phyloP scores from a whole-genome alignment of 495 filamentous ascomycete genomes.

The Rostrohypoxylon terebratum region DNA sequence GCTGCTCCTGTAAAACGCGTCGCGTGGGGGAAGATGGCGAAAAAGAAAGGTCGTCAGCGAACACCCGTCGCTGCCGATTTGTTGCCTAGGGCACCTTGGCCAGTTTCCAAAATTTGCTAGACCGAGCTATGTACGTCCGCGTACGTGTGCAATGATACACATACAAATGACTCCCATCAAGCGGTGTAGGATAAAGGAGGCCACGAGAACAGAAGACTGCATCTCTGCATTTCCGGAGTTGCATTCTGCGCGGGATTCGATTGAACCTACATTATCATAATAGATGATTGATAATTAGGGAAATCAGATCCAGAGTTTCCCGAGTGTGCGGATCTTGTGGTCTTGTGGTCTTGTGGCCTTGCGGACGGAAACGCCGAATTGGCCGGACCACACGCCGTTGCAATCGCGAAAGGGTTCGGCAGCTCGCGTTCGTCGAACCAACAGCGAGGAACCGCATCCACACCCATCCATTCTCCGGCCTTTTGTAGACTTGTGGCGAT shows the following conservation, averaged over 20 bases:
- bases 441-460: constrained; percentile 13
- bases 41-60: constrained; percentile 17
- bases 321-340: constrained; percentile 1
- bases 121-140: constrained; percentile 6
- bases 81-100: constrained; percentile 12
- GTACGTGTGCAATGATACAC: constrained; percentile 6
- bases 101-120: neutral
- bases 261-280: neutral
- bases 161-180: constrained; percentile 25
- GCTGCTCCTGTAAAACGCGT: neutral
- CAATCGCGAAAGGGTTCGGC: constrained; percentile 11
- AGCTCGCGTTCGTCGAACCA: constrained; percentile 28
- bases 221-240: constrained; percentile 17
- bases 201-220: constrained; percentile 24
- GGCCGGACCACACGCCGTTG: constrained; percentile 22
- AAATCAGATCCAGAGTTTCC: neutral
- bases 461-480: neutral
- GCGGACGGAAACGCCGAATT: constrained; percentile 35
- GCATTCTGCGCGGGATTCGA: constrained; percentile 17
- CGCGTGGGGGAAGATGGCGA: constrained; percentile 35
- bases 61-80: constrained; percentile 17
- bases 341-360: constrained; percentile 17
- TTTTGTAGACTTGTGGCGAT: constrained; percentile 24
- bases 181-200: constrained; percentile 27
- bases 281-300: neutral